These are phyloP conservation scores for Ogataea sp. DNA, from an alignment of 805 yeast species.

Conservation along the genomic window DNA sequence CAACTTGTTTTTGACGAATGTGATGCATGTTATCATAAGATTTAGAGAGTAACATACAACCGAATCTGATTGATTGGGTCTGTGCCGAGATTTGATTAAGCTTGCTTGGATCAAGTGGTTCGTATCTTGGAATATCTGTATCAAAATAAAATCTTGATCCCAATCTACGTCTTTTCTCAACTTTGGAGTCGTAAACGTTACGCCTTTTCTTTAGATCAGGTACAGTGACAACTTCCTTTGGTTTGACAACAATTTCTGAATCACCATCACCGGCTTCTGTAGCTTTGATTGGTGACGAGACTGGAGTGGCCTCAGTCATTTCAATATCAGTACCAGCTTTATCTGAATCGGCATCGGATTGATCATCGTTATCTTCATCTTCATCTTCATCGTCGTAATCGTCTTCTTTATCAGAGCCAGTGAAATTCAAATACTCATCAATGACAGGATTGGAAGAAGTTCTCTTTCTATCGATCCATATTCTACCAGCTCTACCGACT, in stretches of 20 bases:
- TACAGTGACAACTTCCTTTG: background rate
- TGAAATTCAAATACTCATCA: slow-evolving; percentile 33
- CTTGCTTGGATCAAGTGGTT: slow-evolving; percentile 73
- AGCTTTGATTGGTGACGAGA: background rate
- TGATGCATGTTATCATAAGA: slow-evolving; percentile 80
- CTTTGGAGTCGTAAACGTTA: slow-evolving; percentile 27
- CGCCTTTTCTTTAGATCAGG: slow-evolving; percentile 12
- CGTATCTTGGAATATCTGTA: slow-evolving; percentile 30
- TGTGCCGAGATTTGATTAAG: slow-evolving; percentile 77
- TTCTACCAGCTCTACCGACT: slow-evolving; percentile 60
- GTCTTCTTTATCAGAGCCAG: slow-evolving; percentile 20
- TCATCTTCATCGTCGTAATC: slow-evolving; percentile 18
- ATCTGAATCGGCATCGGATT: slow-evolving; percentile 15
- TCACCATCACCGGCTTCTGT: background rate
- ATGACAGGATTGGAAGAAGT: slow-evolving; percentile 18
- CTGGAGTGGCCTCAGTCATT: slow-evolving; percentile 26
- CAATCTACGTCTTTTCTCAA: slow-evolving; percentile 29
- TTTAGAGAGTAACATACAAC: slow-evolving; percentile 82
- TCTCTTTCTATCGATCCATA: slow-evolving; percentile 70
- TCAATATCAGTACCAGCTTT: slow-evolving; percentile 51
- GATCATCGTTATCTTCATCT: slow-evolving; percentile 14
- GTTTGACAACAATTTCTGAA: no score
- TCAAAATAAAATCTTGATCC: slow-evolving; percentile 45
- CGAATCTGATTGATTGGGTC: slow-evolving; percentile 86
- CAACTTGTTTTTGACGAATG: slow-evolving; percentile 60